Base-by-base conservation (phyloP, 371 early-diverging fungal genomes). In the Nematocida ironsii region DNA sequence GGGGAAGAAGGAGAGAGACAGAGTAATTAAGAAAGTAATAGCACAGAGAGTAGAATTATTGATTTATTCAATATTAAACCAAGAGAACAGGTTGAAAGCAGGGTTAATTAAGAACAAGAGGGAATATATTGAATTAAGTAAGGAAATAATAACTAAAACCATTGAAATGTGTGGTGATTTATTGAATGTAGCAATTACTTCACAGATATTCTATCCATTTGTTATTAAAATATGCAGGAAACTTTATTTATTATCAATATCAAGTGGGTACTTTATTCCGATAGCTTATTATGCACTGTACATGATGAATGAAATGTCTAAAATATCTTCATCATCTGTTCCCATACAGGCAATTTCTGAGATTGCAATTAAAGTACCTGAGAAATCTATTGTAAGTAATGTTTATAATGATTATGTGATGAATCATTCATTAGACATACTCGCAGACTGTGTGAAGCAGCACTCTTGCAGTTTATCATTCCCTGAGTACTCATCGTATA, bases 201-300 rank as follows among this genome's bases (percentile, higher is more conserved):
- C 66, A 27, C 27, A 18, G 6, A 52, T 48, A 5, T 57, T 52
- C 66, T 62, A 67, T 56, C 74, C 74, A 20, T 74, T 74, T 62
- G 66, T 74, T 11, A 7, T 74, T 11, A 23, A 23, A 44, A 45
- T 66, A 18, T 13, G 16, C 25, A 62, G 55, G 55, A 44, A 40
- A 5, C 33, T 74, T 20, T 9, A 5, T 4, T 23, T 45, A 0
- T 27, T 74, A n/a, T 42, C 66, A 1, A 42, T 40, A 7, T 54
- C 56, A 4, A 57, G 42, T 25, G 64, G 25, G 9, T 52, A n/a
- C 50, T 74, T 74, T 39, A 66, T 74, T 66, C 74, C 74, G 5
- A 44, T 66, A n/a, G 9, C 74, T 13, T 74, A 61, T 67, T 74
- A 74, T 47, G 66, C 45, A 1, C 52, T 74, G 54, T n/a, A 74